Base-by-base conservation (phyloP, 1,139 yeast species). In the Blastobotrys persicus region DNA sequence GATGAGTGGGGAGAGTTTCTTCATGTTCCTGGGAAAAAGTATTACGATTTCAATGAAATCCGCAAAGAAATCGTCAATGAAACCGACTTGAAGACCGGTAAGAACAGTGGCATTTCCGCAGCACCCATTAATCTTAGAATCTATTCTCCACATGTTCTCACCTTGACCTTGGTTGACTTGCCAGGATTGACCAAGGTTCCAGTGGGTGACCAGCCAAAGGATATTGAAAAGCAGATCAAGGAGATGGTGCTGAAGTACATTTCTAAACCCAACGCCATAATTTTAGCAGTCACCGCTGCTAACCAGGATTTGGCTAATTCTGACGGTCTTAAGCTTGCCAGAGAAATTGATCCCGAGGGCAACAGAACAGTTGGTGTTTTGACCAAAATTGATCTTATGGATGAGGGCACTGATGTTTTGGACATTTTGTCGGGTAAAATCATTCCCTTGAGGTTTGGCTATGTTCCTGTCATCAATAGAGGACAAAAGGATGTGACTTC, bases 181-280 rank as follows among this genome's bases (percentile, higher is more conserved):
- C 99, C 99, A 12, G 99, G 99, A 55, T 78, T 94, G 64, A 92
- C 99, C 28, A 92, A 92, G 70, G 98, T 94, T 38, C 98, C 99
- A n/a, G 98, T 92, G 45, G 99, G 99, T 44, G 98, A 92, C 69
- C 99, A 92, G 71, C 99, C 99, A 48, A 88, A 86, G 66, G 98
- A 92, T 69, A 92, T 92, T 58, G 99, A 92, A 74, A 83, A 80
- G 57, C 96, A 88, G 70, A 94, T 92, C 61, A 83, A 87, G 65
- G 96, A 91, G 56, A 92, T 92, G 98, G 77, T 92, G 52, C 77
- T 92, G 78, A 88, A 88, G 69, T 92, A 86, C 67, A 92, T 92
- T 61, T 83, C 96, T 33, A 91, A 89, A 68, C 98, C 98, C 52
- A 92, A 92, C 66, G 98, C 98, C 42, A 92, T 92, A 62, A 85